Evolutionary conservation across 2,329 filamentous ascomycete genomes (phyloP).

Genomic region (Neofusicoccum kwambonambiense): DNA sequence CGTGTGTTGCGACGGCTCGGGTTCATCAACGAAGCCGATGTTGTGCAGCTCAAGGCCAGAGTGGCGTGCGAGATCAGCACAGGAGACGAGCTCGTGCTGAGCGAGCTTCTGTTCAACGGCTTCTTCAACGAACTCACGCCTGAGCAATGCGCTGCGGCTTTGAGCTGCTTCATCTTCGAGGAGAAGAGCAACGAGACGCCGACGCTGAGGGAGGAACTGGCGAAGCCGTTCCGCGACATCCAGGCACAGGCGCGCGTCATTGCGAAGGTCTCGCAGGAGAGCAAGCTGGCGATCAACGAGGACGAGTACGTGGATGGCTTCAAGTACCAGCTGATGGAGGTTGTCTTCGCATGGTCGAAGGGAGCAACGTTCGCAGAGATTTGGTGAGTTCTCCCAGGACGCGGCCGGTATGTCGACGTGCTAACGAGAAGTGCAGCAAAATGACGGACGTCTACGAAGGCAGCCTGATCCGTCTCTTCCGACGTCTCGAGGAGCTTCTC

Average conservation of each 20-base stretch:
- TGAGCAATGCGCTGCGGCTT: constrained; percentile 78
- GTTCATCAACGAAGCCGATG: constrained; percentile 93
- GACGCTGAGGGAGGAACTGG: constrained; percentile 74
- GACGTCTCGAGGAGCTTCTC: constrained; percentile 87
- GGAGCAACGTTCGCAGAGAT: constrained; percentile 90
- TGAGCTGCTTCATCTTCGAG: constrained; percentile 96
- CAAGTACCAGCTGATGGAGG: constrained; percentile 96
- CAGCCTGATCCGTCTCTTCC: constrained; percentile 92
- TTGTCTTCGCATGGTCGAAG: constrained; percentile 87
- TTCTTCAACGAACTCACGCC: constrained; percentile 96
- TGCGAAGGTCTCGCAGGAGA: constrained; percentile 91
- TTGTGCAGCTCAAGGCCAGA: constrained; percentile 93
- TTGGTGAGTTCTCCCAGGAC: constrained; percentile 64
- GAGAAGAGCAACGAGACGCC: constrained; percentile 82
- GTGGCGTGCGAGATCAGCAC: constrained; percentile 98
- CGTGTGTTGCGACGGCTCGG: constrained; percentile 88
- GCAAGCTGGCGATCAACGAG: constrained; percentile 90
- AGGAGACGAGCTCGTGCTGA: constrained; percentile 89
- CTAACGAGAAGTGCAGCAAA: constrained; percentile 61
- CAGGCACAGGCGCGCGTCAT: constrained; percentile 83
- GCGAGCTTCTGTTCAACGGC: constrained; percentile 90
- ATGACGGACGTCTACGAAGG: constrained; percentile 99
- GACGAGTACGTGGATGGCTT: constrained; percentile 88
- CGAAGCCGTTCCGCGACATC: constrained; percentile 82
- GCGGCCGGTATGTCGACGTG: constrained; percentile 12